Percentiles rank a stretch among this genome's conserved stretches.
These are phyloP conservation scores for Musa beccarii DNA, from an alignment of 176 grass and related monocot genomes.

Conservation along the genomic window DNA sequence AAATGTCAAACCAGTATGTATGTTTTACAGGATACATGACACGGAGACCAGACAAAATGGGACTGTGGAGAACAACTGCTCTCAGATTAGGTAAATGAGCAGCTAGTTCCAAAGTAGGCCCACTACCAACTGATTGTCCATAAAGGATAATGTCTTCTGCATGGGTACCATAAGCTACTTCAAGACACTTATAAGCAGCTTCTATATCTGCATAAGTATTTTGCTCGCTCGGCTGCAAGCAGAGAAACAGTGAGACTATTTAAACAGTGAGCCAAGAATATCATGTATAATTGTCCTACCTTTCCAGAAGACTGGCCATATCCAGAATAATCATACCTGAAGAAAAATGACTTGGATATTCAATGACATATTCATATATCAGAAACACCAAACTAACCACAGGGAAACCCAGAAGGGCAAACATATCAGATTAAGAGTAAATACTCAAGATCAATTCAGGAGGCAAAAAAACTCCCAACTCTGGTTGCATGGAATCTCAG, in stretches of 20 bases:
- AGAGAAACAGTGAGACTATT: constrained; percentile 16
- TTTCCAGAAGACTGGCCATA: constrained; percentile 78
- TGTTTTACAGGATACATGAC: constrained; percentile 99
- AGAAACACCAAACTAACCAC: neutral
- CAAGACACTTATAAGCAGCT: constrained; percentile 71
- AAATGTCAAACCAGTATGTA: constrained; percentile 99
- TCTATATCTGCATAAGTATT: constrained; percentile 99
- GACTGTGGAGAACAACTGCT: constrained; percentile 93
- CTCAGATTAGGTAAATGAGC: constrained; percentile 61
- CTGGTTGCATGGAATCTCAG: too few species aligned
- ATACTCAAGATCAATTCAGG: too few species aligned
- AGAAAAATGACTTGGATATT: constrained; percentile 8
- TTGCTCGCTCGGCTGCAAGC: constrained; percentile 82
- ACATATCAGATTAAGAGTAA: too few species aligned
- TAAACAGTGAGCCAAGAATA: constrained; percentile 6
- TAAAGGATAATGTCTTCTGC: constrained; percentile 92
- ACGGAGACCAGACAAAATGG: constrained; percentile 94
- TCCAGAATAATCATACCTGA: constrained; percentile 88
- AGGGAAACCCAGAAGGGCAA: neutral
- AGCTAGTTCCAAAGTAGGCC: constrained; percentile 88
- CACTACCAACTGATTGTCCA: constrained; percentile 96
- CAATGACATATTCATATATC: neutral
- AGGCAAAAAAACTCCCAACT: too few species aligned
- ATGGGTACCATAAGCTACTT: constrained; percentile 68
- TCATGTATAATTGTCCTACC: constrained; percentile 22